These are phyloP conservation scores for Populus hybrid DNA, from an alignment of 441 rosid species.

Conservation along the genomic window DNA sequence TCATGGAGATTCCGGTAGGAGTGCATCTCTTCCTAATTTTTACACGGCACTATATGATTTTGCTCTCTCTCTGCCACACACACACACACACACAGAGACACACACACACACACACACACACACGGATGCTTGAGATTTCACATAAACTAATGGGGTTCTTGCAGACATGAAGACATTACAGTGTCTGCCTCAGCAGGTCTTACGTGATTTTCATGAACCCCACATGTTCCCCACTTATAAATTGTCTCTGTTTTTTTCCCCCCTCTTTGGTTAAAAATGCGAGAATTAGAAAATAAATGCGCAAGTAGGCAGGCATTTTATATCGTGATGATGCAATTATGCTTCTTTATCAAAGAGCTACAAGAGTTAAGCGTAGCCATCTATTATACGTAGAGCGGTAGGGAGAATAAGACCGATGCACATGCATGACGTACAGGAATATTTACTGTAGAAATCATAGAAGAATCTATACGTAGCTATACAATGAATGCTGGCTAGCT, in stretches of 20 bases:
- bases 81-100: too few relatives aligned
- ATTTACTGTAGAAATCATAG: background rate
- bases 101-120: too few relatives aligned
- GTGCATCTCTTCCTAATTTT: too few relatives aligned
- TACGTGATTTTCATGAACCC: constrained; percentile 33
- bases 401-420: background rate
- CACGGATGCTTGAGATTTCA: background rate
- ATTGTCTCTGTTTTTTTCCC: background rate
- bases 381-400: background rate
- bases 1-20: too few relatives aligned
- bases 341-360: background rate
- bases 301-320: background rate
- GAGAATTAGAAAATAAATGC: background rate
- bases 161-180: constrained; percentile 14
- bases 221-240: constrained; percentile 33
- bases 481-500: background rate
- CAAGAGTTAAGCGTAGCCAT: background rate
- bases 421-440: background rate
- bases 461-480: background rate
- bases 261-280: too few relatives aligned
- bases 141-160: constrained; percentile 7
- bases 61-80: too few relatives aligned
- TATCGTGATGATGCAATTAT: background rate
- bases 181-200: constrained; percentile 27
- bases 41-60: too few relatives aligned